Evolutionary conservation across 2,329 filamentous ascomycete genomes (phyloP).

Genomic region (Aureobasidium uvarum): DNA sequence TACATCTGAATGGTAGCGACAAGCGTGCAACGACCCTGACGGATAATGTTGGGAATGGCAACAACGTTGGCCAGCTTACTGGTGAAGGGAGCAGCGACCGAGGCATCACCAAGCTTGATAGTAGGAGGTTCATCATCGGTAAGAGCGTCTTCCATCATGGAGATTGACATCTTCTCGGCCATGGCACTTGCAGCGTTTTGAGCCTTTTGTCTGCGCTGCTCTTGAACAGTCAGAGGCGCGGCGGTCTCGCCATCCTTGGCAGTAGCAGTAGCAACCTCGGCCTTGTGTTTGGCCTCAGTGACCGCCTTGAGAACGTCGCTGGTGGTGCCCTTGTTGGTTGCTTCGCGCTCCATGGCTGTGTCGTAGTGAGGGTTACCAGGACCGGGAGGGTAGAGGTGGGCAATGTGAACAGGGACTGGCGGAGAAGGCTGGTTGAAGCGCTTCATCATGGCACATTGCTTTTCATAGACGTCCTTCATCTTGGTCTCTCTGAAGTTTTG

Average conservation of each 20-base stretch:
- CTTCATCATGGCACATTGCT: slow-evolving; percentile 87
- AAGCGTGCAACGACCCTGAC: slow-evolving; percentile 93
- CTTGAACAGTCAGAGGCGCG: slow-evolving; percentile 45
- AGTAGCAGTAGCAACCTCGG: slow-evolving; percentile 51
- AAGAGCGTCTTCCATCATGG: slow-evolving; percentile 87
- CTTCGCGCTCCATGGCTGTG: slow-evolving; percentile 86
- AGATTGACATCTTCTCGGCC: slow-evolving; percentile 79
- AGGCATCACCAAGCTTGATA: slow-evolving; percentile 95
- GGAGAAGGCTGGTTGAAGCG: slow-evolving; percentile 91
- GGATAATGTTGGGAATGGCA: slow-evolving; percentile 96
- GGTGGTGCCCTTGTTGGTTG: slow-evolving; percentile 37
- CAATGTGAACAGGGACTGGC: slow-evolving; percentile 89
- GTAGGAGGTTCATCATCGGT: slow-evolving; percentile 89
- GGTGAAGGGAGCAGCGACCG: slow-evolving; percentile 94
- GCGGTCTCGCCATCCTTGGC: slow-evolving; percentile 41
- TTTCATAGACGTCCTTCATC: slow-evolving; percentile 99
- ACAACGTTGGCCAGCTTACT: slow-evolving; percentile 97
- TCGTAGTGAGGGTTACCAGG: slow-evolving; percentile 90
- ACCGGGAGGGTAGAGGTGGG: slow-evolving; percentile 89
- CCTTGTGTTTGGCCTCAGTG: slow-evolving; percentile 38
- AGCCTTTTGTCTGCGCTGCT: slow-evolving; percentile 56
- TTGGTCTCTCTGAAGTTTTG: slow-evolving; percentile 92
- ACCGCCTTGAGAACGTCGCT: slow-evolving; percentile 65
- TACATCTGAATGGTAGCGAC: slow-evolving; percentile 99
- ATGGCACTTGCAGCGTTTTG: slow-evolving; percentile 71